Evolutionary conservation across 768 basidiomycete species (phyloP).

Genomic region (Royoungia palumana): DNA sequence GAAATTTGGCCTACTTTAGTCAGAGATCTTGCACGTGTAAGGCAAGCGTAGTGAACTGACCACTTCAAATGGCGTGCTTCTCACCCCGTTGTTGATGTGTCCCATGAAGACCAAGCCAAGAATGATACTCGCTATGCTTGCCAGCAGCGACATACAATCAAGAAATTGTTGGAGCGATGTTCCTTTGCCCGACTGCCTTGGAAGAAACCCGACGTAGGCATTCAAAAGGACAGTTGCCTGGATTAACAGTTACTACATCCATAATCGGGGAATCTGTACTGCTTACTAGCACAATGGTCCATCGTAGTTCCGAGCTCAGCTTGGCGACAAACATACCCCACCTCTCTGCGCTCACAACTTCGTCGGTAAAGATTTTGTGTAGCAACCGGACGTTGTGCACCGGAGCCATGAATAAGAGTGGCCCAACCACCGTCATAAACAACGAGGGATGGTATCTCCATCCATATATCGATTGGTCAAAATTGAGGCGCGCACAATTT

Average conservation of each 20-base stretch:
- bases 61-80: constrained; percentile 30
- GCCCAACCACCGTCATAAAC: constrained; percentile 38
- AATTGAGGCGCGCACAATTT: constrained; percentile 39
- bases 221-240: constrained; percentile 57
- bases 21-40: not conserved
- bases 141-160: constrained; percentile 42
- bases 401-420: constrained; percentile 50
- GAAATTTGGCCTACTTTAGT: constrained; percentile 12
- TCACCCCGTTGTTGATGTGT: constrained; percentile 35
- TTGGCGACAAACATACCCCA: constrained; percentile 47
- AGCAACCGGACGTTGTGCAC: constrained; percentile 43
- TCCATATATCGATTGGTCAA: constrained; percentile 31
- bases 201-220: constrained; percentile 59
- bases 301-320: constrained; percentile 48
- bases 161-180: constrained; percentile 34
- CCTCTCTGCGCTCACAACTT: constrained; percentile 35
- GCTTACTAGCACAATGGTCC: constrained; percentile 52
- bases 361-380: constrained; percentile 50
- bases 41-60: constrained; percentile 26
- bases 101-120: constrained; percentile 43
- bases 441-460: constrained; percentile 29
- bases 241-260: not conserved
- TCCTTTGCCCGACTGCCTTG: constrained; percentile 35
- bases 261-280: not conserved
- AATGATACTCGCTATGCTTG: constrained; percentile 41